A percentile compares a stretch with the other conserved stretches of the same genome.
These are phyloP conservation scores for Arabis alpina DNA, from an alignment of 345 rosid genomes.

Conservation along the genomic window DNA sequence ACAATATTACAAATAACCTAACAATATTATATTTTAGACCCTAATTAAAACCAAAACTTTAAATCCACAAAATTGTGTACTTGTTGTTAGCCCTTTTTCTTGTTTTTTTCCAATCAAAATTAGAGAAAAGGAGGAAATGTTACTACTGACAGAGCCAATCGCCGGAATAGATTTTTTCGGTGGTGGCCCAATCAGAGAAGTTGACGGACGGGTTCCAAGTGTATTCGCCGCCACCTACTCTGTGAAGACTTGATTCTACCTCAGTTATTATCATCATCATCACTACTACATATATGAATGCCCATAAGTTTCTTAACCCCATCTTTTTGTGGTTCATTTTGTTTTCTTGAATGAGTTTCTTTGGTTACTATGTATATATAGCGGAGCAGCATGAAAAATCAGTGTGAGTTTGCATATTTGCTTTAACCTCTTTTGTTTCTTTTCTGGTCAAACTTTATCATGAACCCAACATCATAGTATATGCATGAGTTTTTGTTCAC, in stretches of 20 bases:
- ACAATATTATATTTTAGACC: no score
- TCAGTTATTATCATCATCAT: background rate
- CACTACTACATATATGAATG: background rate
- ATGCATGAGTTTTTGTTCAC: no score
- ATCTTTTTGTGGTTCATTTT: slow-evolving; percentile 4
- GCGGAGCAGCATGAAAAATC: background rate
- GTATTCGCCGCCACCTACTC: slow-evolving; percentile 62
- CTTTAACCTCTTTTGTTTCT: slow-evolving; percentile 5
- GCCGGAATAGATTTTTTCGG: slow-evolving; percentile 51
- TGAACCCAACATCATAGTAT: no score
- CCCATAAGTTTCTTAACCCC: slow-evolving; percentile 10
- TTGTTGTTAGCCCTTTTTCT: no score
- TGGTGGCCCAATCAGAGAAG: slow-evolving; percentile 57
- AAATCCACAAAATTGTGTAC: no score
- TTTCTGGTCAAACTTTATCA: no score
- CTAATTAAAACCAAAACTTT: no score
- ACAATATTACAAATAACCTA: no score
- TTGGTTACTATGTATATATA: slow-evolving; percentile 24
- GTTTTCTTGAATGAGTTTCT: slow-evolving; percentile 9
- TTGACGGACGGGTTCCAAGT: slow-evolving; percentile 54
- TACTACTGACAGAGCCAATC: slow-evolving; percentile 63
- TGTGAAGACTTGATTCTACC: slow-evolving; percentile 51
- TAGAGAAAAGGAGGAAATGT: background rate
- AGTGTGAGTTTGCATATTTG: slow-evolving; percentile 11
- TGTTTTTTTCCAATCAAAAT: no score